A percentile compares a stretch with the other conserved stretches of the same genome.
Evolutionary conservation across 148 eudicot genomes (phyloP).

Genomic region (Pharnaceum exiguum): DNA sequence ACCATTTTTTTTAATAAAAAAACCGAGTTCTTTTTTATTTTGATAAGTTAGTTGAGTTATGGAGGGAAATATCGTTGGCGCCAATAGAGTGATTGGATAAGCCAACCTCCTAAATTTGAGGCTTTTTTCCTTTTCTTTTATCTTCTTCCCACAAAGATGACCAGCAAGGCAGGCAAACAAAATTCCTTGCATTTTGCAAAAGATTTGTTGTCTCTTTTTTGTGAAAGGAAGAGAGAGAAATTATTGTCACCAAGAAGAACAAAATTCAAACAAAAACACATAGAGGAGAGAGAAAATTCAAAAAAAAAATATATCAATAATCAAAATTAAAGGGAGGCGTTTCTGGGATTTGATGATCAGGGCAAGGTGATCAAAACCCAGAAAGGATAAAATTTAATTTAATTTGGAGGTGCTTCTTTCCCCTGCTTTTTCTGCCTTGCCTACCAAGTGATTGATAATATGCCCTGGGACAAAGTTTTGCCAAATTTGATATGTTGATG

Average conservation of each 20-base stretch:
- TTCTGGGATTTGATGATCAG: slow-evolving; percentile 29
- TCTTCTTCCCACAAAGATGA: too few species aligned
- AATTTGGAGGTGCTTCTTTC: background rate
- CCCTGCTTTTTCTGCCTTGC: slow-evolving; percentile 18
- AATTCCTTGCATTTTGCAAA: slow-evolving; percentile 24
- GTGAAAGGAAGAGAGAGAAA: slow-evolving; percentile 6
- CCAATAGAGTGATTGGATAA: background rate
- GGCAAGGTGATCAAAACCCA: slow-evolving; percentile 23
- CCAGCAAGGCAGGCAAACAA: too few species aligned
- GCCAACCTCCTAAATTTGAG: slow-evolving; percentile 25
- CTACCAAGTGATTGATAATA: slow-evolving; percentile 11
- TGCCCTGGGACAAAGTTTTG: background rate
- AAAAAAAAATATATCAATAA: too few species aligned
- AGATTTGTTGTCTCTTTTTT: slow-evolving; percentile 10
- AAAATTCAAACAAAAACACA: background rate
- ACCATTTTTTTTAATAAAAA: too few species aligned
- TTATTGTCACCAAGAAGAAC: slow-evolving; percentile 1
- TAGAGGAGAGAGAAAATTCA: background rate
- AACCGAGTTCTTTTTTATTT: too few species aligned
- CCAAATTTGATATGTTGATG: slow-evolving; percentile 7
- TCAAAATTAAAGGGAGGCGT: too few species aligned
- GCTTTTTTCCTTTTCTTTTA: too few species aligned
- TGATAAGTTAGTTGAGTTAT: too few species aligned
- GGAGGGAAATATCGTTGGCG: too few species aligned
- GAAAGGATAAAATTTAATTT: background rate